Evolutionary conservation across 805 yeast species (phyloP).

Genomic region (Candida maris): DNA sequence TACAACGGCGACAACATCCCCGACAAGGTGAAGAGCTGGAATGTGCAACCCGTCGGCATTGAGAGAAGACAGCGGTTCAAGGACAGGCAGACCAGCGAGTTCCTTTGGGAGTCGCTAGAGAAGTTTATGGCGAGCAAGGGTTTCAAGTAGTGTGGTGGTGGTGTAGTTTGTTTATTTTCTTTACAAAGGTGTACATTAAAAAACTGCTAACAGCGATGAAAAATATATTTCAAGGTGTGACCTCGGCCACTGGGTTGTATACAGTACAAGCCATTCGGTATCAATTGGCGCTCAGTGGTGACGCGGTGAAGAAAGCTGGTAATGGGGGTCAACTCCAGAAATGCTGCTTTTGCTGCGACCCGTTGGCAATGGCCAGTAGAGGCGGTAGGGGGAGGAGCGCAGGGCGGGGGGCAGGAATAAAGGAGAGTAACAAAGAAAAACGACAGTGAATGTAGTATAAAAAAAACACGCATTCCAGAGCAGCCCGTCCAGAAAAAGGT

Average conservation of each 20-base stretch:
- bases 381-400: too few relatives aligned
- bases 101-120: slow-evolving; percentile 82
- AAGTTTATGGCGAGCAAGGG: slow-evolving; percentile 68
- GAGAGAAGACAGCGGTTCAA: slow-evolving; percentile 83
- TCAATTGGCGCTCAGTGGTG: too few relatives aligned
- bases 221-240: slow-evolving; percentile 1
- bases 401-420: too few relatives aligned
- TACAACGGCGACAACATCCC: slow-evolving; percentile 82
- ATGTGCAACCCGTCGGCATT: slow-evolving; percentile 70
- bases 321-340: too few relatives aligned
- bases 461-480: too few relatives aligned
- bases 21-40: slow-evolving; percentile 76
- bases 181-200: not conserved
- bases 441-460: slow-evolving; percentile 1
- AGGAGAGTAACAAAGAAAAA: too few relatives aligned
- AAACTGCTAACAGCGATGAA: not conserved
- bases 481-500: too few relatives aligned
- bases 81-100: slow-evolving; percentile 82
- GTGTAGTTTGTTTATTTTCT: not conserved
- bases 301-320: too few relatives aligned
- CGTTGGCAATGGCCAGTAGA: too few relatives aligned
- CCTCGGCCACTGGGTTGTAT: not conserved
- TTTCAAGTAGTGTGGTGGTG: slow-evolving; percentile 28
- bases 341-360: too few relatives aligned
- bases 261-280: slow-evolving; percentile 1